Conservation (phyloP, 164 flowering plant genomes). For the Magnolia kwangsiensis region DNA sequence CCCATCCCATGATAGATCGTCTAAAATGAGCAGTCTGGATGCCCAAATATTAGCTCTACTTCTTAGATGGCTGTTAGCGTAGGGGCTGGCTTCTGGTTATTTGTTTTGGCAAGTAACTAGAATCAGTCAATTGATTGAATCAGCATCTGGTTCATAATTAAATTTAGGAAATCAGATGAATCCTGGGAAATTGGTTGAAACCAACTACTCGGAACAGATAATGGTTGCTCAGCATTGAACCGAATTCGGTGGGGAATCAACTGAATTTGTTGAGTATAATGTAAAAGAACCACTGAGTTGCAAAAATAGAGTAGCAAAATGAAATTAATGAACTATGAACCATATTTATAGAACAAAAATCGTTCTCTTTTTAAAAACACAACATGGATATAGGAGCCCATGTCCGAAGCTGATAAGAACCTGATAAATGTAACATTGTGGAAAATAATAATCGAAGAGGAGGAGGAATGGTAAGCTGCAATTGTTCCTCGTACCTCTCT, state of each 20-base stretch:
- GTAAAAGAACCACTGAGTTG: not conserved
- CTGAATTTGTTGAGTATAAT: not conserved
- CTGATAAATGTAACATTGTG: not conserved
- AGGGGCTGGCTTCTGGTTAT: no score
- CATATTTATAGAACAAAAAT: not conserved
- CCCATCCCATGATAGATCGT: no score
- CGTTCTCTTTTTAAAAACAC: not conserved
- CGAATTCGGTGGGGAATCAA: not conserved
- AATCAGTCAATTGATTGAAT: no score
- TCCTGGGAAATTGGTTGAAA: no score
- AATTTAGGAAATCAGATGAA: no score
- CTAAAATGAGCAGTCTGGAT: no score
- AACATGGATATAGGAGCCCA: not conserved
- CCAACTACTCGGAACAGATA: no score
- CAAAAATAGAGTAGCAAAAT: not conserved
- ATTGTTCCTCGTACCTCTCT: slow-evolving; percentile 55
- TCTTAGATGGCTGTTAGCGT: no score
- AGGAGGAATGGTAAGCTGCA: not conserved
- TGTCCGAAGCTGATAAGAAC: not conserved
- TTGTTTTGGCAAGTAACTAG: no score
- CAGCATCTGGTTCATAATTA: no score
- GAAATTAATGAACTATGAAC: not conserved
- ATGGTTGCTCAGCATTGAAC: not conserved
- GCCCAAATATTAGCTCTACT: no score
- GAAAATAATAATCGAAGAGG: no score